Evolutionary conservation across 1,139 yeast species (phyloP).

Genomic region (Debaryomyces singareniensis): DNA sequence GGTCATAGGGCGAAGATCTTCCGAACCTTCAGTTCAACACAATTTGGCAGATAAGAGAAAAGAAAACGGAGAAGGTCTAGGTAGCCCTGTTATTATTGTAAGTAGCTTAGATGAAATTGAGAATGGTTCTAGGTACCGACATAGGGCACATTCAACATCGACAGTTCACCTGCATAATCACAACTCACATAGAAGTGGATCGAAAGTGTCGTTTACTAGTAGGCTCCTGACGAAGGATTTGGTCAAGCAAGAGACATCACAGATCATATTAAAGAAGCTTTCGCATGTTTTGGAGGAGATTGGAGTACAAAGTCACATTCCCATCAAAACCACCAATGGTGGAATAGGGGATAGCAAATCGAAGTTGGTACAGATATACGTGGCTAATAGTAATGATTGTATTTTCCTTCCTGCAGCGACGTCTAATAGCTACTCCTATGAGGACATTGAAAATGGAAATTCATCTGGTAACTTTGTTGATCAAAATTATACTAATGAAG

Average conservation of each 20-base stretch:
- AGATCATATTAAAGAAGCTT: conserved; percentile 32
- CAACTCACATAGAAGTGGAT: conserved; percentile 14
- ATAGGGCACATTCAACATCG: conserved; percentile 16
- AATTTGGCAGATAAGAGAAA: conserved; percentile 11
- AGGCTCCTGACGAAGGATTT: conserved; percentile 33
- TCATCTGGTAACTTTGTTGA: conserved; percentile 1
- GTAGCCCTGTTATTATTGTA: conserved; percentile 17
- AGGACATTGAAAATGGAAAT: conserved; percentile 40
- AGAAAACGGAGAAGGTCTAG: conserved; percentile 6
- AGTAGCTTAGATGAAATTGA: conserved; percentile 7
- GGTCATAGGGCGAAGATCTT: conserved; percentile 12
- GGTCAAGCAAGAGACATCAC: conserved; percentile 34
- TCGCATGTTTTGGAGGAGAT: conserved; percentile 25
- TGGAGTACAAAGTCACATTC: conserved; percentile 38
- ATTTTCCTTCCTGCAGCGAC: conserved; percentile 37
- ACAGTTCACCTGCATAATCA: conserved; percentile 6
- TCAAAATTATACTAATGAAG: neutral
- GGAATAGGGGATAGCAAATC: conserved; percentile 17
- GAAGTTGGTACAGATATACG: conserved; percentile 26
- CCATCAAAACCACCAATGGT: conserved; percentile 22
- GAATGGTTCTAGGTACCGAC: conserved; percentile 4
- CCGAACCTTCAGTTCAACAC: conserved; percentile 12
- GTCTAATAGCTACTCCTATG: conserved; percentile 39
- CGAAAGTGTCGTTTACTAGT: conserved; percentile 11
- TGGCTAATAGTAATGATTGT: conserved; percentile 38